phyloP scores from a whole-genome alignment of 495 filamentous ascomycete species.

The Penicillium pulvis region DNA sequence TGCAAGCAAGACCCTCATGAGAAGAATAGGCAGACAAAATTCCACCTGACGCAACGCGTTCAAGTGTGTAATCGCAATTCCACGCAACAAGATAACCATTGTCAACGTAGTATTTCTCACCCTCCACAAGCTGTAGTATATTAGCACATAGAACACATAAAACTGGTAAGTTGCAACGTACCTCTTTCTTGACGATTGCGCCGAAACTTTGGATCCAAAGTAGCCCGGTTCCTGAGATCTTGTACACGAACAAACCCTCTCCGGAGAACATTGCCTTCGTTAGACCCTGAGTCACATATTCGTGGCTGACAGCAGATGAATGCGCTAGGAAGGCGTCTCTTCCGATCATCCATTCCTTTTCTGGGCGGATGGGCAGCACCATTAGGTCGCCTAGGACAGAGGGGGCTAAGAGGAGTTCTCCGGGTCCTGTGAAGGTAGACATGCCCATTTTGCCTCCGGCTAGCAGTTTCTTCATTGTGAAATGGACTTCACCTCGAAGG shows the following conservation, averaged over 20 bases:
- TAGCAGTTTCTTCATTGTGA: slow-evolving; percentile 82
- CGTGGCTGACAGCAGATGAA: slow-evolving; percentile 77
- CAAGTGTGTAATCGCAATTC: slow-evolving; percentile 89
- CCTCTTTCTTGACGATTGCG: slow-evolving; percentile 93
- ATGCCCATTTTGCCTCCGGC: slow-evolving; percentile 77
- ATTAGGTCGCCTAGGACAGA: slow-evolving; percentile 83
- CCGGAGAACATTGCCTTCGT: slow-evolving; percentile 92
- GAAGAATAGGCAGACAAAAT: slow-evolving; percentile 78
- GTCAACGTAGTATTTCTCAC: slow-evolving; percentile 88
- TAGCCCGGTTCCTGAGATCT: slow-evolving; percentile 75
- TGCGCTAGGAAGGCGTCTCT: slow-evolving; percentile 76
- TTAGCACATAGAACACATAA: background rate
- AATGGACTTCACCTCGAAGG: slow-evolving; percentile 76
- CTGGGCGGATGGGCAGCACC: slow-evolving; percentile 67
- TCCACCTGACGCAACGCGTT: slow-evolving; percentile 86
- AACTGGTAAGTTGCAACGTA: slow-evolving; percentile 44
- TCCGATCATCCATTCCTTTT: slow-evolving; percentile 76
- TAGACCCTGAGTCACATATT: slow-evolving; percentile 85
- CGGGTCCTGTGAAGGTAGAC: slow-evolving; percentile 86
- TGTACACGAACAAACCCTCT: slow-evolving; percentile 90
- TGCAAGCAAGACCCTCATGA: slow-evolving; percentile 89
- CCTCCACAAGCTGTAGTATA: slow-evolving; percentile 60
- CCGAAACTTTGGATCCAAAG: slow-evolving; percentile 91
- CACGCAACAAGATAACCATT: slow-evolving; percentile 97
- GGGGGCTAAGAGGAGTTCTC: slow-evolving; percentile 84